These are phyloP conservation scores for Candida nitratophila DNA, from an alignment of 805 yeast species.

Conservation along the genomic window DNA sequence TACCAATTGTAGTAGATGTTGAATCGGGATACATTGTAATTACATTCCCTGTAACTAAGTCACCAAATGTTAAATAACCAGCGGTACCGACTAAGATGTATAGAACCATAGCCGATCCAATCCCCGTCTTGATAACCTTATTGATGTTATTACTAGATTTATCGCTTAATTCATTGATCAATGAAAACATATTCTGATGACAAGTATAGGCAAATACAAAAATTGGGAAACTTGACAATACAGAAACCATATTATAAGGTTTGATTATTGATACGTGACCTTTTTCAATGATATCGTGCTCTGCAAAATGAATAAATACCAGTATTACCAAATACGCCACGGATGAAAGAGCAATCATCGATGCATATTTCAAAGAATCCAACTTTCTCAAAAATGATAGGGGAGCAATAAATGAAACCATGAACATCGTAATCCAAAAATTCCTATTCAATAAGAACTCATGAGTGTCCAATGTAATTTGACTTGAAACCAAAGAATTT, in stretches of 20 bases:
- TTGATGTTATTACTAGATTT: slow-evolving; percentile 40
- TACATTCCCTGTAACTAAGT: slow-evolving; percentile 69
- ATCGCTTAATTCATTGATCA: slow-evolving; percentile 71
- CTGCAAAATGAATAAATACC: slow-evolving; percentile 64
- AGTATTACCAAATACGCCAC: slow-evolving; percentile 70
- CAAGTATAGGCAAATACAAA: slow-evolving; percentile 93
- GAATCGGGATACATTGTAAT: slow-evolving; percentile 68
- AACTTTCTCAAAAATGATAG: slow-evolving; percentile 68
- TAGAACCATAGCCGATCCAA: slow-evolving; percentile 51
- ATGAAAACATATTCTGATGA: slow-evolving; percentile 90
- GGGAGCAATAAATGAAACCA: slow-evolving; percentile 45
- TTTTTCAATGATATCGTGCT: slow-evolving; percentile 46
- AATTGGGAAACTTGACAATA: slow-evolving; percentile 79
- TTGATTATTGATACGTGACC: slow-evolving; percentile 44
- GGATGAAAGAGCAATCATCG: slow-evolving; percentile 73
- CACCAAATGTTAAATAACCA: slow-evolving; percentile 87
- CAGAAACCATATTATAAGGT: slow-evolving; percentile 38
- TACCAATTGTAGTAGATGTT: slow-evolving; percentile 65
- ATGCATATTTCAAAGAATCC: slow-evolving; percentile 81
- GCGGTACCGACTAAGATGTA: slow-evolving; percentile 70
- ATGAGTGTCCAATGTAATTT: slow-evolving; percentile 9
- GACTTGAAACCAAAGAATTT: slow-evolving; percentile 18
- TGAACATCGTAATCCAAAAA: slow-evolving; percentile 56
- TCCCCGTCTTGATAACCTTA: slow-evolving; percentile 43
- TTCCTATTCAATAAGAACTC: slow-evolving; percentile 32